Evolutionary conservation across 73 alveolate genomes (phyloP), one percentile per base, ranked within the genome.

Genomic region (Chromera velia): DNA sequence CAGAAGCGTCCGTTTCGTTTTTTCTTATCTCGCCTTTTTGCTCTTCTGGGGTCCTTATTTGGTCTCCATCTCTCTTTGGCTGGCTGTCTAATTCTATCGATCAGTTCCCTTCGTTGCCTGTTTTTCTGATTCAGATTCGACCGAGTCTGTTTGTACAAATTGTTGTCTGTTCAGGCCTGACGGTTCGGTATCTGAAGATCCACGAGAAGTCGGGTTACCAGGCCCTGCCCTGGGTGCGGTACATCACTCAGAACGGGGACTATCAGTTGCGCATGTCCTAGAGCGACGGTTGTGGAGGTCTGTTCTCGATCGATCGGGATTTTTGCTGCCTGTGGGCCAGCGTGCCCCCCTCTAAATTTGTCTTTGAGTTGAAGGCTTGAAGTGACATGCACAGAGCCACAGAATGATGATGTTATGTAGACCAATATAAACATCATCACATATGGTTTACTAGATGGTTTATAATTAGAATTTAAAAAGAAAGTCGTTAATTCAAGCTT

Each of bases 201-300:
- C 86, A 88, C 40, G 99, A 96, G 82, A 95, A 94, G 88, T 81
- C 95, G 73, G 99, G 98, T 33, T 96, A 96, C 74, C 94, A 96
- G 84, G 84, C 84, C 40, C 83, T 84, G n/a, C 90, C 90, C 0
- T 84, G 90, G 91, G 98, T 94, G 47, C 91, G 97, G 74, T 94
- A 94, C 84, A 90, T 94, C 86, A 94, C 98, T n/a, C 88, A 93
- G 78, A 93, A 92, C 69, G 98, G 98, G 22, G 95, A 94, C 64
- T 94, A 94, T 88, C 94, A 93, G 84, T 89, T 93, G 66, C 92
- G 98, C 74, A 93, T 94, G 94, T 76, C 49, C 29, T 64, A 74
- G 30, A n/a, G n/a, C n/a, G n/a, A n/a, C n/a, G n/a, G n/a, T n/a
- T n/a, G n/a, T n/a, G n/a, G n/a, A n/a, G n/a, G n/a, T n/a, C n/a